Base-by-base conservation (phyloP, 1,139 yeast species). In the Hansenula sp. region DNA sequence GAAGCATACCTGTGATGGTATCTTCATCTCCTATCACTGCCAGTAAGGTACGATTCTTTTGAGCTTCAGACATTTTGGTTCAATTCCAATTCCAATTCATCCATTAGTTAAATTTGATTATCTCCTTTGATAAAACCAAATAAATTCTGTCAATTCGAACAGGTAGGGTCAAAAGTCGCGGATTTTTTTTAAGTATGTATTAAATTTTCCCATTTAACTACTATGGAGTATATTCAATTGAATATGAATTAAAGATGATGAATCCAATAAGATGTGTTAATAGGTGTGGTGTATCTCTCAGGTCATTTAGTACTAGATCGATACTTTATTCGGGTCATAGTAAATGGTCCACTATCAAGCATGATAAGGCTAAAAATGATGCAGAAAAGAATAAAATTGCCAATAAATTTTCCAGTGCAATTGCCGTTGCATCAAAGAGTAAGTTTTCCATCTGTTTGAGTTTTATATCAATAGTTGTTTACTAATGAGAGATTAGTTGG, bases 11-110 rank as follows among this genome's bases (percentile, higher is more conserved):
- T 2, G 99, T 94, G 48, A 93, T 91, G 18, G 98, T 85, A 62
- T 93, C 99, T 68, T 91, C 99, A 61, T 91, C 99, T 24, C 97
- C 98, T 61, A 91, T 89, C 42, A 91, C 94, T 12, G 97, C 98
- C 47, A 91, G 72, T 55, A 89, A 74, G 38, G 84, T 76, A 59
- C 98, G 82, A 60, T 87, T 83, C 49, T 79, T 54, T 38, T 49
- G 51, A 2, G 45, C 46, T 17, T 47, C 52, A 3, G 48, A 37
- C 51, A 47, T 46, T 30, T 19, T 30, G 16, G 5, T n/a, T 8
- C 6, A 32, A 17, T 3, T 17, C 16, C 17, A 17, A 4, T 17
- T 17, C 7, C 13, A 8, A 32, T 17, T 7, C 3, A 32, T 32
- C 5, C 12, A n/a, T n/a, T n/a, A n/a, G n/a, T n/a, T n/a, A n/a